Conservation (phyloP, 2,329 filamentous ascomycete genomes). For the Rutstroemia sp. region DNA sequence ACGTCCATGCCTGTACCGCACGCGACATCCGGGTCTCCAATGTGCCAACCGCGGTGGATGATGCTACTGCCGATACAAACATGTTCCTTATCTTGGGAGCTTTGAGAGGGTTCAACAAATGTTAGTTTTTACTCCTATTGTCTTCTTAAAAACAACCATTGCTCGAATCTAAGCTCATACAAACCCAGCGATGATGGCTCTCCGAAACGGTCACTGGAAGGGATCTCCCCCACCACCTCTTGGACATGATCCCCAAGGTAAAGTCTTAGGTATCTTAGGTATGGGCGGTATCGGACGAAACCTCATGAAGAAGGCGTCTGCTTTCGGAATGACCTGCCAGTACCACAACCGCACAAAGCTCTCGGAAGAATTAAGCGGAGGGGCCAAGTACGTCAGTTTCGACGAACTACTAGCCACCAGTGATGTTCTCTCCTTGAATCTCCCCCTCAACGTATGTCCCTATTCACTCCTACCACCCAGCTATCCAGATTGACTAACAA, state of each 20-base stretch:
- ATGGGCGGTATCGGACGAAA: constrained; percentile 83
- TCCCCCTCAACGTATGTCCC: constrained; percentile 68
- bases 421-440: constrained; percentile 73
- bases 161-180: too few species aligned
- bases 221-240: constrained; percentile 48
- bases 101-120: constrained; percentile 62
- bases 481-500: neutral
- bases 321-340: constrained; percentile 67
- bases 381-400: constrained; percentile 63
- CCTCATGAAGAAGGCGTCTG: constrained; percentile 64
- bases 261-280: constrained; percentile 71
- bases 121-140: constrained; percentile 13
- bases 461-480: neutral
- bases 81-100: constrained; percentile 79
- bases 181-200: constrained; percentile 45
- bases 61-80: constrained; percentile 73
- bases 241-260: constrained; percentile 73
- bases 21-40: constrained; percentile 68
- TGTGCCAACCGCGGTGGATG: constrained; percentile 72
- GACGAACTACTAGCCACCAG: constrained; percentile 62
- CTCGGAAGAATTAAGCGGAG: constrained; percentile 42
- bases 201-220: constrained; percentile 63
- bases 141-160: neutral
- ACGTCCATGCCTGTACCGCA: constrained; percentile 62
- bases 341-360: constrained; percentile 68